Conservation (phyloP, 306 rosid species). For the Cucumis melo region DNA sequence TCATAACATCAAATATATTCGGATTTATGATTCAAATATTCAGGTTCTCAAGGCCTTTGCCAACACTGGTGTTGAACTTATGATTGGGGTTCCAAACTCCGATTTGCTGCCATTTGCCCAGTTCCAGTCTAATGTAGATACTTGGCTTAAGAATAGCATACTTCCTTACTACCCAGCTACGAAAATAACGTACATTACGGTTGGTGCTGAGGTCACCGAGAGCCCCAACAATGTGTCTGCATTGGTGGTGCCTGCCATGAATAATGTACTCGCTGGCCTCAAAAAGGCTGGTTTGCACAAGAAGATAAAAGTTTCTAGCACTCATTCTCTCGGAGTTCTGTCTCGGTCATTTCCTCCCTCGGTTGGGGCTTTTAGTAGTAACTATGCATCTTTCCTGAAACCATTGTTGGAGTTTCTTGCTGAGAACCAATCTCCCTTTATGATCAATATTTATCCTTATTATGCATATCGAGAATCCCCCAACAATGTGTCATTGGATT, state of each 20-base stretch:
- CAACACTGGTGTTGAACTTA: slow-evolving; percentile 74
- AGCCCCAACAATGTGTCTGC: slow-evolving; percentile 46
- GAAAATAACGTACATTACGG: slow-evolving; percentile 80
- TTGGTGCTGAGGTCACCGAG: slow-evolving; percentile 93
- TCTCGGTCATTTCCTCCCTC: slow-evolving; percentile 97
- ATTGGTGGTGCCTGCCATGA: slow-evolving; percentile 83
- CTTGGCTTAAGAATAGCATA: slow-evolving; percentile 78
- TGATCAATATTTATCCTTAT: slow-evolving; percentile 94
- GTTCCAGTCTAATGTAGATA: slow-evolving; percentile 82
- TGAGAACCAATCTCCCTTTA: slow-evolving; percentile 83
- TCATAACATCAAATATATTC: slow-evolving; percentile 65
- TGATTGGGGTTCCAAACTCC: slow-evolving; percentile 76
- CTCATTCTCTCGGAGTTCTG: slow-evolving; percentile 92
- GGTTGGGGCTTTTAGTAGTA: slow-evolving; percentile 89
- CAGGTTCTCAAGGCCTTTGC: slow-evolving; percentile 95
- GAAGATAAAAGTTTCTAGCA: slow-evolving; percentile 76
- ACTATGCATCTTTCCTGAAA: slow-evolving; percentile 72
- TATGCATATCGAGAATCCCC: slow-evolving; percentile 89
- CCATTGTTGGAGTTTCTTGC: slow-evolving; percentile 94
- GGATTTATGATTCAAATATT: slow-evolving; percentile 73
- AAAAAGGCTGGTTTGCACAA: slow-evolving; percentile 64
- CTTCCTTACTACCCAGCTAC: slow-evolving; percentile 85
- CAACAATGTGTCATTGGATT: slow-evolving; percentile 58
- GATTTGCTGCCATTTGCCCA: slow-evolving; percentile 82
- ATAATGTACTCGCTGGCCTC: slow-evolving; percentile 66